These are phyloP conservation scores for Nicotiana rustica DNA, from an alignment of 305 asterid species.

Conservation along the genomic window DNA sequence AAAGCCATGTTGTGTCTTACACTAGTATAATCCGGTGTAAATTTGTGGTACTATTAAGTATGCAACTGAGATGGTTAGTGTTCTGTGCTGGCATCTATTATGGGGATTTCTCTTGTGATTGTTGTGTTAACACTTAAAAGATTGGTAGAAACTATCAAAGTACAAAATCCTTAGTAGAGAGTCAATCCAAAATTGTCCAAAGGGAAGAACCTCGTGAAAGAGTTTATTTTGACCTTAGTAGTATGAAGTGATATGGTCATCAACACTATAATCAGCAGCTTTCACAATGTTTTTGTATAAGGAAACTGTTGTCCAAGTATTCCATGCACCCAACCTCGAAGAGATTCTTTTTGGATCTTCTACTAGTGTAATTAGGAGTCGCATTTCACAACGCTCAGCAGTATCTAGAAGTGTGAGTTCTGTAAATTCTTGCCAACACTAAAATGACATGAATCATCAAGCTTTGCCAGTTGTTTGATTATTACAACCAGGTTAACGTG, in stretches of 20 bases:
- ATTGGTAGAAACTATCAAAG: neutral
- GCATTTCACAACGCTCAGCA: neutral
- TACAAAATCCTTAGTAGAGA: neutral
- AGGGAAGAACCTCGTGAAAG: too few species aligned
- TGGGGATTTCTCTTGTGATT: neutral
- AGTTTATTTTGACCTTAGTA: neutral
- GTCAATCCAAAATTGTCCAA: too few species aligned
- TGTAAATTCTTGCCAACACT: neutral
- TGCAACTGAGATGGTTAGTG: neutral
- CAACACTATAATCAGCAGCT: neutral
- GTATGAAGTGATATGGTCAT: constrained; percentile 8
- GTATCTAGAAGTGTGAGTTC: neutral
- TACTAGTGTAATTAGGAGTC: neutral
- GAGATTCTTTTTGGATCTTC: neutral
- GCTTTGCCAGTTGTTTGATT: neutral
- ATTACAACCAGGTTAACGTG: too few species aligned
- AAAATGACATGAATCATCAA: neutral
- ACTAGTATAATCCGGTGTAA: neutral
- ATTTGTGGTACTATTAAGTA: neutral
- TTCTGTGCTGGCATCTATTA: neutral
- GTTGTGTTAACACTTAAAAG: neutral
- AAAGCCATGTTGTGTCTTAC: neutral
- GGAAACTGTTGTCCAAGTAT: neutral
- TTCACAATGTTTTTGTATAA: neutral
- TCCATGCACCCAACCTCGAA: neutral